Base-by-base conservation (phyloP, 768 basidiomycete genomes). In the Lentinus tigrinus region DNA sequence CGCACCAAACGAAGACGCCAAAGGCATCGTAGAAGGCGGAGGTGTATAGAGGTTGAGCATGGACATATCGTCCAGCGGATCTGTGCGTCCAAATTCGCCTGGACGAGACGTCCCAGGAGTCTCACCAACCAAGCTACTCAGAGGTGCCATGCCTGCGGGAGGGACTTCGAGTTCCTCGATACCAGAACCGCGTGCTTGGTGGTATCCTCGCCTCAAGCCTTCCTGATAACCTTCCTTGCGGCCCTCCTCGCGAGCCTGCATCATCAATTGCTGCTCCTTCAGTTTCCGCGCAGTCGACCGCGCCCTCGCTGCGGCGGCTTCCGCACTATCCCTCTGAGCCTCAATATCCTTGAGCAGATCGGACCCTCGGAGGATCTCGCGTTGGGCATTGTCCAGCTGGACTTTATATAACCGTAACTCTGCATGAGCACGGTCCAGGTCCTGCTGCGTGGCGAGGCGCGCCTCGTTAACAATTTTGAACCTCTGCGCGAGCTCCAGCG, bases 361-460 rank as follows among this genome's bases (percentile, higher is more conserved):
- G 50, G 78, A 76, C 0, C 76, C 78, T 2, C 76, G 72, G 42
- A 69, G 66, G 26, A 82, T 75, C 59, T 81, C 78, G 28, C 71
- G 69, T 59, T 79, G 77, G 0, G 79, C 79, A 58, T 72, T 77
- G 17, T 77, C 75, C 49, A 77, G 71, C 58, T 81, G 76, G 7
- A 75, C 52, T 63, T 79, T 78, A 69, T 81, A 79, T 59, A 78
- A 54, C 48, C 72, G 73, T 37, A 82, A 69, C 58, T 81, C 80
- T 61, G 80, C 77, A 42, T 68, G 67, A 3, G 71, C 68, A 36
- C 74, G 68, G 13, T 72, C 68, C 0, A 70, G 61, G 3, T 80
- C 77, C 21, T 73, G 73, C 59, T 79, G 75, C 1, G 78, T 67
- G 13, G 67, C 66, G 7, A 72, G 60, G 39, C 78, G 73, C 34